Conservation (phyloP, 1,139 yeast species). For the Debaryomyces psychrophilus region DNA sequence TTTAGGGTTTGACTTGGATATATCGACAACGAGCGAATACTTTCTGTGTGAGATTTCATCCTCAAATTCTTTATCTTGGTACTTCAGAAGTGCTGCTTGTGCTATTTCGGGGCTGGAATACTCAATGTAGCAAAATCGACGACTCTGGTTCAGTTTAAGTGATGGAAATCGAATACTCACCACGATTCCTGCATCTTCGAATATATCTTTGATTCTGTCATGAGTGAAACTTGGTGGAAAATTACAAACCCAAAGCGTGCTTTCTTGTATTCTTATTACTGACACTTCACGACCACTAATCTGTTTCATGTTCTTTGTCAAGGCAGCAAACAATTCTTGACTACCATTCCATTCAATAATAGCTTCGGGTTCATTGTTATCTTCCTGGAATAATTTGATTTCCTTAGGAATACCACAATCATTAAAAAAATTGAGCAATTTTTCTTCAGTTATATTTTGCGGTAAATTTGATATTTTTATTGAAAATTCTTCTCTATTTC, state of each 20-base stretch:
- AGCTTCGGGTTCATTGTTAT: constrained; percentile 32
- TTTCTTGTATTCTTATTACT: constrained; percentile 48
- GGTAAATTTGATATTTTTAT: constrained; percentile 52
- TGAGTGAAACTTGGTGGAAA: constrained; percentile 62
- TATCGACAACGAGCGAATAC: constrained; percentile 52
- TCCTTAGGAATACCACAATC: constrained; percentile 60
- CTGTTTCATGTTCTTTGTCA: constrained; percentile 59
- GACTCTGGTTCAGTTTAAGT: constrained; percentile 53
- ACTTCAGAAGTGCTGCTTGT: constrained; percentile 40
- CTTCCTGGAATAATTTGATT: constrained; percentile 33
- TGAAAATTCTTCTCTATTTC: constrained; percentile 62
- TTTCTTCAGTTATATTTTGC: constrained; percentile 27
- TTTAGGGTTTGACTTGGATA: constrained; percentile 53
- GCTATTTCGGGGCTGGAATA: constrained; percentile 52
- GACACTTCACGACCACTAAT: constrained; percentile 44
- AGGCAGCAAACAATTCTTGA: constrained; percentile 57
- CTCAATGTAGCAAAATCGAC: constrained; percentile 82
- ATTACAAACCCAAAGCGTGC: constrained; percentile 71
- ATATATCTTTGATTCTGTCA: constrained; percentile 43
- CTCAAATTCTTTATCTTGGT: constrained; percentile 40
- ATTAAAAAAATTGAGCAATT: constrained; percentile 47
- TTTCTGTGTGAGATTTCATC: constrained; percentile 25
- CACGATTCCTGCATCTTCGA: constrained; percentile 48
- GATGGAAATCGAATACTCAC: constrained; percentile 70
- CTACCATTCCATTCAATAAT: constrained; percentile 58